Evolutionary conservation across 495 filamentous ascomycete species (phyloP).

Genomic region (Xylaria sp.): DNA sequence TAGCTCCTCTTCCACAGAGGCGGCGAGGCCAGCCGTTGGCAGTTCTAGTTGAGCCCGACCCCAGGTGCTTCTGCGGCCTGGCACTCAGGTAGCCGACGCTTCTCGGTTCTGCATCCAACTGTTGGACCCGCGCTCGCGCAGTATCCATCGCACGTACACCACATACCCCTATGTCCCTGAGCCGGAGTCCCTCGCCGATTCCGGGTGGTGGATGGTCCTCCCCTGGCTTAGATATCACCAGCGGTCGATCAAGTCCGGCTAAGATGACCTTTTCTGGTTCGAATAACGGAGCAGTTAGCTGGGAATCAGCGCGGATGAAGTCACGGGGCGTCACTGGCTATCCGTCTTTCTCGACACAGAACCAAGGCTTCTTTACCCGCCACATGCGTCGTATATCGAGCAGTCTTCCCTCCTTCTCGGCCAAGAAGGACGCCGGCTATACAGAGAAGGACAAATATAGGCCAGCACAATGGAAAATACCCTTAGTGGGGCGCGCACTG

Average conservation of each 20-base stretch:
- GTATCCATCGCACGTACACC: conserved; percentile 49
- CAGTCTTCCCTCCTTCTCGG: conserved; percentile 73
- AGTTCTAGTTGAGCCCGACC: conserved; percentile 48
- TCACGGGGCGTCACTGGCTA: conserved; percentile 70
- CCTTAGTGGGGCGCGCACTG: conserved; percentile 48
- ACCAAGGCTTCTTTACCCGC: conserved; percentile 78
- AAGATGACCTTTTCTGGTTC: conserved; percentile 49
- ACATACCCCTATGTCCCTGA: conserved; percentile 73
- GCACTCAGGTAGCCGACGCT: background rate
- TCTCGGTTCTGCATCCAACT: background rate
- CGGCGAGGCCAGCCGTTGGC: conserved; percentile 48
- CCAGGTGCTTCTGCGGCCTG: conserved; percentile 43
- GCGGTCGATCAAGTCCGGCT: conserved; percentile 72
- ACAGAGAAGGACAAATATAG: conserved; percentile 81
- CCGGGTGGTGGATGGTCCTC: conserved; percentile 86
- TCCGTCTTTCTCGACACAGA: conserved; percentile 82
- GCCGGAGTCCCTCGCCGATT: conserved; percentile 82
- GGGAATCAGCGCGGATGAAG: conserved; percentile 84
- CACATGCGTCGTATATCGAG: conserved; percentile 77
- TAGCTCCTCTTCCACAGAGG: conserved; percentile 36
- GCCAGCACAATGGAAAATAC: conserved; percentile 51
- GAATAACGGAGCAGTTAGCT: conserved; percentile 69
- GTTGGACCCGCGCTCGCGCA: conserved; percentile 24
- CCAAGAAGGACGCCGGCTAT: conserved; percentile 50
- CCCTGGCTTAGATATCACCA: conserved; percentile 75